Evolutionary conservation across 2,329 filamentous ascomycete species (phyloP).

Genomic region (Neofusicoccum sp.): DNA sequence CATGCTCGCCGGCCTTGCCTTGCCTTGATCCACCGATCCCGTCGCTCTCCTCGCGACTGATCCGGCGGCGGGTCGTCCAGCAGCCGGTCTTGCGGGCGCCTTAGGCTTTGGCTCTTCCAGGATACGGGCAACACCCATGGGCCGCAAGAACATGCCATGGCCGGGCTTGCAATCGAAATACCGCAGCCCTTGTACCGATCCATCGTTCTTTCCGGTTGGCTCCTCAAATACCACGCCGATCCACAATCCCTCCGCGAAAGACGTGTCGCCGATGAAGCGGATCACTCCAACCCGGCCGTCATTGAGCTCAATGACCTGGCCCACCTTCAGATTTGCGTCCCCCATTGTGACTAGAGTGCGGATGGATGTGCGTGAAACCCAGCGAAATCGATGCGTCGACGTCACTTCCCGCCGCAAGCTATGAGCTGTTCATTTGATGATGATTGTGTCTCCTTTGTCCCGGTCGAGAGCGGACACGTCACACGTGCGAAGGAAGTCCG

Average conservation of each 20-base stretch:
- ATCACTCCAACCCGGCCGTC: slow-evolving; percentile 76
- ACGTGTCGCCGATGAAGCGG: slow-evolving; percentile 76
- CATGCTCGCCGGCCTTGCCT: slow-evolving; percentile 8
- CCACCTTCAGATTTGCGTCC: slow-evolving; percentile 33
- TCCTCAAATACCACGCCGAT: slow-evolving; percentile 85
- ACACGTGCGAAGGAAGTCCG: neutral
- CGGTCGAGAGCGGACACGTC: neutral
- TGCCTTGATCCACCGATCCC: slow-evolving; percentile 14
- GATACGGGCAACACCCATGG: slow-evolving; percentile 60
- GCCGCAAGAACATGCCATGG: slow-evolving; percentile 84
- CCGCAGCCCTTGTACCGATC: slow-evolving; percentile 78
- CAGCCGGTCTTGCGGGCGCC: slow-evolving; percentile 11
- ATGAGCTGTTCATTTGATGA: slow-evolving; percentile 15
- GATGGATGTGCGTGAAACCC: neutral
- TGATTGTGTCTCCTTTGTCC: neutral
- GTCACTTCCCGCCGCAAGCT: slow-evolving; percentile 6
- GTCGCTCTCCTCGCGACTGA: slow-evolving; percentile 29
- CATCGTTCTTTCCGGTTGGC: slow-evolving; percentile 87
- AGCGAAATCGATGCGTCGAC: slow-evolving; percentile 7
- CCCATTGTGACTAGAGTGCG: neutral
- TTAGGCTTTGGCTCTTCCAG: slow-evolving; percentile 46
- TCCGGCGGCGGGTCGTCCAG: slow-evolving; percentile 1
- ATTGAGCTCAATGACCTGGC: slow-evolving; percentile 74
- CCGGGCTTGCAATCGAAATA: slow-evolving; percentile 77
- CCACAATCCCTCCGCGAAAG: slow-evolving; percentile 82